Conservation (phyloP, 495 filamentous ascomycete species). For the Daldinia bambusicola region DNA sequence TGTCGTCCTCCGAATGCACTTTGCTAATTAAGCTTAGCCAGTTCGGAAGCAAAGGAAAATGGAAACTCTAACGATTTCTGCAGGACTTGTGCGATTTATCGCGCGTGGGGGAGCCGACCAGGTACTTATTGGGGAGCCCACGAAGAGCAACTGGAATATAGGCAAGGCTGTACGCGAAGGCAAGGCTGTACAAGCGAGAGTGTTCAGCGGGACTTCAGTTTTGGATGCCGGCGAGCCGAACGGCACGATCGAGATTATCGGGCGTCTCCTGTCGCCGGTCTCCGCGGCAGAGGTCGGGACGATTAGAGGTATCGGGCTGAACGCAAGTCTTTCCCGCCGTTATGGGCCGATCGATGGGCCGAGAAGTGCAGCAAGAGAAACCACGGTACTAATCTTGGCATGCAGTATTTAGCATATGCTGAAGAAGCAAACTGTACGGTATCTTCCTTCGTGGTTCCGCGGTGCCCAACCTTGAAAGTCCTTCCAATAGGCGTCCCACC, state of each 20-base stretch:
- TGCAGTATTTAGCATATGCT: constrained; percentile 60
- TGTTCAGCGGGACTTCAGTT: constrained; percentile 66
- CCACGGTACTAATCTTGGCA: constrained; percentile 2
- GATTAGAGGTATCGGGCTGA: constrained; percentile 59
- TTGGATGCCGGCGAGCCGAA: constrained; percentile 62
- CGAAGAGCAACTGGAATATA: constrained; percentile 63
- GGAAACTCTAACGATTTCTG: background rate
- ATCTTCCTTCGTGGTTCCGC: background rate
- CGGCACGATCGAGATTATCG: constrained; percentile 59
- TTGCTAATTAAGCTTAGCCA: background rate
- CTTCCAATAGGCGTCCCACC: background rate
- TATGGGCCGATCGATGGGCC: constrained; percentile 45
- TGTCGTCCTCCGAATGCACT: background rate
- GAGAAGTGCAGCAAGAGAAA: constrained; percentile 8
- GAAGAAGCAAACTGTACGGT: constrained; percentile 51
- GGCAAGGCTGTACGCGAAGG: constrained; percentile 65
- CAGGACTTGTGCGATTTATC: constrained; percentile 69
- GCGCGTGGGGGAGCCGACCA: constrained; percentile 59
- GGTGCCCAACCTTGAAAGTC: background rate
- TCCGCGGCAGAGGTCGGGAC: constrained; percentile 58
- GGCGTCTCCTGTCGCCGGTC: constrained; percentile 65
- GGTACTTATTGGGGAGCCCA: constrained; percentile 67
- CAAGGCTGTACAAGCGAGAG: constrained; percentile 63
- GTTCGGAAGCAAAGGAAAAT: background rate
- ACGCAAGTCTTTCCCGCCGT: constrained; percentile 20